These are phyloP conservation scores for Phytophthora europaea DNA, from an alignment of 352 stramenopile genomes.

Conservation along the genomic window DNA sequence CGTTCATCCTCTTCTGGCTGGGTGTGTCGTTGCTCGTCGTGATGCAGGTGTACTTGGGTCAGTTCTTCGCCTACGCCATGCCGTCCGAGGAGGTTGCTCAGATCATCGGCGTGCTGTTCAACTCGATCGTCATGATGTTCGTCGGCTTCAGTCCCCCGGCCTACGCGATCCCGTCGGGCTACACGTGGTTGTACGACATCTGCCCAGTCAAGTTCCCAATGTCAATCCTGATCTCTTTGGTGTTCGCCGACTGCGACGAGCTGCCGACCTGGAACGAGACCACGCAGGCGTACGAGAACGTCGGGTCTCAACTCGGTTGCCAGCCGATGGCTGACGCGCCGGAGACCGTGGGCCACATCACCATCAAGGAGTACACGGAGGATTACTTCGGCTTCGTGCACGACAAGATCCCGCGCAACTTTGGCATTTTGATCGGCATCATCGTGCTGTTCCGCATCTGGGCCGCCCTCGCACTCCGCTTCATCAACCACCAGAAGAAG, in stretches of 20 bases:
- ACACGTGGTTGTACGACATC: constrained; percentile 54
- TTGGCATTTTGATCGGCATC: constrained; percentile 28
- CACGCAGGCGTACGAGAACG: constrained; percentile 27
- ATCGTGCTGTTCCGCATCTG: constrained; percentile 43
- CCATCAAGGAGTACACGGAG: constrained; percentile 35
- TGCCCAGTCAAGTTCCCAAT: constrained; percentile 36
- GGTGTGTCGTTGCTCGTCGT: constrained; percentile 46
- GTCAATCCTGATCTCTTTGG: constrained; percentile 35
- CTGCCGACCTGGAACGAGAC: constrained; percentile 33
- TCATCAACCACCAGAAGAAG: constrained; percentile 50
- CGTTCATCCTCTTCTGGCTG: constrained; percentile 38
- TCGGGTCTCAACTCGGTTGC: constrained; percentile 33
- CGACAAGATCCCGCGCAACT: constrained; percentile 32
- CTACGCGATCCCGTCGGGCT: constrained; percentile 32
- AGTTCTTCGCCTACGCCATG: constrained; percentile 43
- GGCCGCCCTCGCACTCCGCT: constrained; percentile 41
- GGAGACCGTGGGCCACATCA: constrained; percentile 34
- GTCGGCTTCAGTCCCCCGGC: constrained; percentile 46
- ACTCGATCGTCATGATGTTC: constrained; percentile 48
- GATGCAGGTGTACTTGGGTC: constrained; percentile 47
- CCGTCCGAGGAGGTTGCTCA: constrained; percentile 40
- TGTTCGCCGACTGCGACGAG: constrained; percentile 42
- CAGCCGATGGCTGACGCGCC: constrained; percentile 29
- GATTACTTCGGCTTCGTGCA: constrained; percentile 34
- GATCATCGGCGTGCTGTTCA: constrained; percentile 42